Evolutionary conservation across 129 eudicot species (phyloP).

Genomic region (Flaveria sonorensis): DNA sequence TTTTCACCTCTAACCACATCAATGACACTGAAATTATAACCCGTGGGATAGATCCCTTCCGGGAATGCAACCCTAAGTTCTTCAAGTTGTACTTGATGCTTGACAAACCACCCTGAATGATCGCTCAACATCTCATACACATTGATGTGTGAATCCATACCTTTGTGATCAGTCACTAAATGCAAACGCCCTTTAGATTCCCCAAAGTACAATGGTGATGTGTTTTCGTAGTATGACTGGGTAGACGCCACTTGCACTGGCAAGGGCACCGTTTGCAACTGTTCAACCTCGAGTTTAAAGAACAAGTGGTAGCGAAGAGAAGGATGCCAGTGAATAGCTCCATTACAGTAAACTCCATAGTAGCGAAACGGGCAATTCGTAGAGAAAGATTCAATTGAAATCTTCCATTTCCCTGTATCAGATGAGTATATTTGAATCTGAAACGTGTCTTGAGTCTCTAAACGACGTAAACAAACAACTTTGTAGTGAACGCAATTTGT

Average conservation of each 20-base stretch:
- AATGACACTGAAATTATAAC: background rate
- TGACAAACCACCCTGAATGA: conserved; percentile 4
- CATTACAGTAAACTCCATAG: background rate
- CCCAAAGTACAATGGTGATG: background rate
- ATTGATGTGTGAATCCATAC: background rate
- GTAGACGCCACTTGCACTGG: background rate
- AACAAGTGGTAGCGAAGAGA: background rate
- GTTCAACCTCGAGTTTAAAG: background rate
- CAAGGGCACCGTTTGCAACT: background rate
- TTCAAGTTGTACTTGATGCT: background rate
- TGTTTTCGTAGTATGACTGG: too few relatives aligned
- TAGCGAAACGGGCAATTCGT: background rate
- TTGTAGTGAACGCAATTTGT: conserved; percentile 1
- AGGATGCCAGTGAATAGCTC: background rate
- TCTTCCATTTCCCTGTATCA: background rate
- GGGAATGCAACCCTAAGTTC: background rate
- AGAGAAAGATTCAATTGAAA: background rate
- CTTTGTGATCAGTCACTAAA: background rate
- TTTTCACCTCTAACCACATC: conserved; percentile 9
- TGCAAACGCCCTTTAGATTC: conserved; percentile 7
- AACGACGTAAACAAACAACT: background rate
- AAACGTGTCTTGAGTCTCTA: background rate
- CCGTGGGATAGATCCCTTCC: background rate
- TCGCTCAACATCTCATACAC: conserved; percentile 7
- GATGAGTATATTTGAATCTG: conserved; percentile 13